Base-by-base conservation (phyloP, 495 filamentous ascomycete genomes). In the Patellaria atrata region DNA sequence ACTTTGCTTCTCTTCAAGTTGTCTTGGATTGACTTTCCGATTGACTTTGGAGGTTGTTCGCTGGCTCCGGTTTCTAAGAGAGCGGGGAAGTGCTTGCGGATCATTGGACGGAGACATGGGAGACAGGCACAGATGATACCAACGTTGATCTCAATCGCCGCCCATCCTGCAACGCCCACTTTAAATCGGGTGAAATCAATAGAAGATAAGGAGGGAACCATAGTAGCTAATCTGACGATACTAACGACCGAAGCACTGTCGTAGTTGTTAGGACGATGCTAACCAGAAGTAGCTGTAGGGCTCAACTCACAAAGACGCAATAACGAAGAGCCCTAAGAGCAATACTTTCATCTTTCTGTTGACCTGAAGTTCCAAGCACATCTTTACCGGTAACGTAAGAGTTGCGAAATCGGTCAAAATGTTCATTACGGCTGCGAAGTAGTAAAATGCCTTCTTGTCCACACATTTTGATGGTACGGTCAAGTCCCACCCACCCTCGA, bases 91-190 rank as follows among this genome's bases (percentile, higher is more conserved):
- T n/a, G n/a, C n/a, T n/a, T n/a, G 8, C 19, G 25, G 5, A 38
- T 4, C 12, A 38, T 22, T 7, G 35, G 35, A 22, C 35, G 27
- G 17, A 38, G 17, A 26, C 30, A 30, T 19, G 35, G 26, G 13
- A 38, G 27, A 22, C 35, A 38, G 3, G 35, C 27, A 16, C 35
- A 30, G 27, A 38, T 22, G 5, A 38, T 38, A 11, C 35, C 35
- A 11, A 28, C 25, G 13, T 38, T 38, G 15, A 13, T 11, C 25
- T 38, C 35, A 12, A 38, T 38, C 6, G 24, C 35, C 30, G 30
- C 30, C 30, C 30, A 33, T 33, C 30, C 30, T 5, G 30, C 30
- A 20, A 33, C 30, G 12, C 17, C 12, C 5, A 33, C 30, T 18
- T 33, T 33, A 20, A 19, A 33, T 9, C 30, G 30, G 5, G 30